phyloP scores from a whole-genome alignment of 208 protist species.

The Borovskyia barvae region DNA sequence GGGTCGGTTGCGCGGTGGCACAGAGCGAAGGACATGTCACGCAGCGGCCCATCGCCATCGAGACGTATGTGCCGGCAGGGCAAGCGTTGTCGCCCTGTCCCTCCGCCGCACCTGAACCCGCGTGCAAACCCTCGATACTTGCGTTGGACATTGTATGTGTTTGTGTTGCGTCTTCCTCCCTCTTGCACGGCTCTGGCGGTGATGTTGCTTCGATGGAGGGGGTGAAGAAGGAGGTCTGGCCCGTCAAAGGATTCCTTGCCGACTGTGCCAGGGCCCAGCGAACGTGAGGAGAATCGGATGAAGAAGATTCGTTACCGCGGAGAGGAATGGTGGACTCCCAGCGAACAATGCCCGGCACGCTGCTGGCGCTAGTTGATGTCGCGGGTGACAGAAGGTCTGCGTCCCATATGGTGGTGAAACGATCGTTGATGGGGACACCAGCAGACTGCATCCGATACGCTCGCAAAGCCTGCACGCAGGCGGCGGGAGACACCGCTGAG shows the following conservation, averaged over 20 bases:
- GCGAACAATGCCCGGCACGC: conserved; percentile 15
- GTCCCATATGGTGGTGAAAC: conserved; percentile 8
- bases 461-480: conserved; percentile 13
- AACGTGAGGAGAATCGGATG: too few species aligned
- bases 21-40: conserved; percentile 13
- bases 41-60: not conserved
- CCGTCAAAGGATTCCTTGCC: not conserved
- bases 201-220: not conserved
- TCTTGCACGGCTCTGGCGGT: not conserved
- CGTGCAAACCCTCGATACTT: too few species aligned
- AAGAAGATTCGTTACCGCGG: too few species aligned
- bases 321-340: conserved; percentile 12
- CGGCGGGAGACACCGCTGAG: conserved; percentile 5
- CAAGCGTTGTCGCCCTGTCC: too few species aligned
- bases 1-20: not conserved
- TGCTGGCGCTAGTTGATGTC: not conserved
- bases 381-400: not conserved
- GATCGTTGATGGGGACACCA: not conserved
- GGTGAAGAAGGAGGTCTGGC: conserved; percentile 1
- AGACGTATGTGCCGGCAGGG: conserved; percentile 11
- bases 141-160: too few species aligned
- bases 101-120: too few species aligned
- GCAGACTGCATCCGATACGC: not conserved
- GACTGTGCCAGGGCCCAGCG: conserved; percentile 2
- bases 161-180: too few species aligned